Conservation (phyloP, 106 monocot genomes). For the Iris macrosiphon region DNA sequence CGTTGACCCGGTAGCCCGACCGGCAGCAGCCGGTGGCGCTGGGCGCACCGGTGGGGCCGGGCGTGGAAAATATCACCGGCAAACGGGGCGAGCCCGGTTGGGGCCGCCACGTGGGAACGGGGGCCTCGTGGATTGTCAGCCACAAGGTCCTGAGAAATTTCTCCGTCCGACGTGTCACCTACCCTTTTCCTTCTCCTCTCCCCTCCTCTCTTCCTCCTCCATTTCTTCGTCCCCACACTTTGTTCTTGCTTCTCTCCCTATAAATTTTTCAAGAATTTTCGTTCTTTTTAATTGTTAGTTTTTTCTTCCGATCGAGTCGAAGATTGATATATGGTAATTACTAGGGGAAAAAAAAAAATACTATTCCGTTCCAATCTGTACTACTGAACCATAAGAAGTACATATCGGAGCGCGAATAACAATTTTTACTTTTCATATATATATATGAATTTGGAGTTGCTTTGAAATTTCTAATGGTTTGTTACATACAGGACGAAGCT, state of each 20-base stretch:
- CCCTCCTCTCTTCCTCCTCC: not conserved
- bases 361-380: too few relatives aligned
- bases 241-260: not conserved
- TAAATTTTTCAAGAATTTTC: not conserved
- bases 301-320: not conserved
- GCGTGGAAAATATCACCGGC: too few relatives aligned
- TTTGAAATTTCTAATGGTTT: not conserved
- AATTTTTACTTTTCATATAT: not conserved
- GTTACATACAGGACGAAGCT: not conserved
- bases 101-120: conserved; percentile 4
- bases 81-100: not conserved
- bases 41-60: too few relatives aligned
- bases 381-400: too few relatives aligned
- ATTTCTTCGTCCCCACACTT: not conserved
- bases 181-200: not conserved
- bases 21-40: too few relatives aligned
- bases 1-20: too few relatives aligned
- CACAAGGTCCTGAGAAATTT: conserved; percentile 7
- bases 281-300: not conserved
- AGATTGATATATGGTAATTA: too few relatives aligned
- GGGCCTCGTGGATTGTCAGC: not conserved
- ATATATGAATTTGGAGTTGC: not conserved
- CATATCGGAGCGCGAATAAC: not conserved
- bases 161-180: conserved; percentile 10
- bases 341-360: too few relatives aligned